Base-by-base conservation (phyloP, 805 yeast genomes). In the Kodamaea fukazawae region DNA sequence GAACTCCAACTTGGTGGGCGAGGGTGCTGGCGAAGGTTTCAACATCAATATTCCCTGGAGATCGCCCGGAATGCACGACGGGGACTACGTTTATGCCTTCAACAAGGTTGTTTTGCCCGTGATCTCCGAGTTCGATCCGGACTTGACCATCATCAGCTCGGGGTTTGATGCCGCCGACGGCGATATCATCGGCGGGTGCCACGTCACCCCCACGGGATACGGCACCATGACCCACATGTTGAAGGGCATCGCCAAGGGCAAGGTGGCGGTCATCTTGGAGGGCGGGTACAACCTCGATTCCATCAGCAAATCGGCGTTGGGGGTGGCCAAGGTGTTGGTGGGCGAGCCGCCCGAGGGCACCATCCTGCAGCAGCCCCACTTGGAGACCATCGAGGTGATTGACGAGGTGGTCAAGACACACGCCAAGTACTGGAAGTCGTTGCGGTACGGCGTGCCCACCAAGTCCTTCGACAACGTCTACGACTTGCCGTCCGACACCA, bases 91-190 rank as follows among this genome's bases (percentile, higher is more conserved):
- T 34, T 86, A 90, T 61, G 97, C 98, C 0, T 90, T 93, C 62
- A 77, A 81, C 49, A 81, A 80, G 53, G 81, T 91, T 12, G 76
- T 93, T 9, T 76, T 93, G 78, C 99, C 99, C 0, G 79, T 89
- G 36, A 83, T 93, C 40, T 65, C 80, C 42, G 99, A 93, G 59
- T 93, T 83, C 54, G 81, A 82, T 54, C 97, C 99, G 0, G 99
- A 93, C 64, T 71, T 93, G 47, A 91, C 90, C 4, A 87, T 93
- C 26, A 81, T 93, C 23, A 86, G 96, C 13, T 82, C 98, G 0
- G 99, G 99, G 0, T 93, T 93, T 53, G 99, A 93, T 65, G 99
- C 99, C 14, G 99, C 99, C 1, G 96, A 87, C 54, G 98, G 98
- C 44, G 99, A 93, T 62, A 83, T 88, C 43, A 86, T 93, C 47